phyloP scores from a whole-genome alignment of 257 asterid genomes.

The Capsicum rhomboideum region DNA sequence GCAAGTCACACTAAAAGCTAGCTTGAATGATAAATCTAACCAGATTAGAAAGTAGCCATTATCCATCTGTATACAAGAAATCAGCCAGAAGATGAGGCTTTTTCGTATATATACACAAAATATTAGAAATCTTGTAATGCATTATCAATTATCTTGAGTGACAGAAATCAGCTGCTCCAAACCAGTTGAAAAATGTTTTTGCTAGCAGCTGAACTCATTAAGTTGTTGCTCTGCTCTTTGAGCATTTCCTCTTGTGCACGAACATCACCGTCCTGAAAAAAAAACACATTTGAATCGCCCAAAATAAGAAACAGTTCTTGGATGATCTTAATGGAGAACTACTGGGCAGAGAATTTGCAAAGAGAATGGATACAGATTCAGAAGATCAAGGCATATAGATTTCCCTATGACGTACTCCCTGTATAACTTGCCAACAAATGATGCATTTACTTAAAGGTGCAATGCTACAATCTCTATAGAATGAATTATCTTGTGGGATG shows the following conservation, averaged over 20 bases:
- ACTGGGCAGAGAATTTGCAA: background rate
- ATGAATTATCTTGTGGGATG: background rate
- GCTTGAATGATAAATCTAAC: background rate
- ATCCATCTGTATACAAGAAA: background rate
- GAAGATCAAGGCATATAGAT: background rate
- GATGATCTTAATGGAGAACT: background rate
- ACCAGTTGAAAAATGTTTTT: constrained; percentile 72
- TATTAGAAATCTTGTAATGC: background rate
- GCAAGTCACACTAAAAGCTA: background rate
- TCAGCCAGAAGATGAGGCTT: background rate
- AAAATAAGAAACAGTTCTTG: background rate
- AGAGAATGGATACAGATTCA: background rate
- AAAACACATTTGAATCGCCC: background rate
- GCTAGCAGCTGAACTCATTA: constrained; percentile 69
- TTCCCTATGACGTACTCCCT: background rate
- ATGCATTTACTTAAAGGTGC: background rate
- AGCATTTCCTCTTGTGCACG: constrained; percentile 87
- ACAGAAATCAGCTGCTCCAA: constrained; percentile 49
- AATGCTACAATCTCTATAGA: background rate
- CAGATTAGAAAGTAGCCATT: background rate
- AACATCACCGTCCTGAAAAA: constrained; percentile 57
- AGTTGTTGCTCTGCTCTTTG: constrained; percentile 64
- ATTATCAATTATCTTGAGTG: background rate
- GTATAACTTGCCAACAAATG: background rate
- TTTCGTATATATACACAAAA: background rate